Evolutionary conservation across 495 filamentous ascomycete genomes (phyloP), one percentile per base, ranked within the genome.

Genomic region (Neurospora tetraspora): DNA sequence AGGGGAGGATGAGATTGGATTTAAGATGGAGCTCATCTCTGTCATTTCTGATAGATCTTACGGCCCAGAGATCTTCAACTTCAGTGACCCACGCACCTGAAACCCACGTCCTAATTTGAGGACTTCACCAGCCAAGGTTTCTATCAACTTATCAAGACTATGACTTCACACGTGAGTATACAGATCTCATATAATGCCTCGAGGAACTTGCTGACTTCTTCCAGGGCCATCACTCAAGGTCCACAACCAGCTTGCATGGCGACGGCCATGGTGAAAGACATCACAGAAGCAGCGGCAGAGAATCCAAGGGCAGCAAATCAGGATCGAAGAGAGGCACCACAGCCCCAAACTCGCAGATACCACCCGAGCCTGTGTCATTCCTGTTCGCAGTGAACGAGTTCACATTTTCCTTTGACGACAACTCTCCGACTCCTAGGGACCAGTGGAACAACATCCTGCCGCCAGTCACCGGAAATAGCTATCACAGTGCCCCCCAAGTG

Each of bases 361-460:
- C 27, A 11, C 0, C 5, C 14, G 43, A 31, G 6, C 43, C 70
- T 0, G 14, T 39, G 10, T 65, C 65, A 3, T 83, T 83, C 69
- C 74, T 83, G 1, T 83, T 83, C 34, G 71, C 81, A 1, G 77
- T 83, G 23, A 83, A 81, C 68, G 38, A 39, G 10, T 39, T 39
- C 38, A 39, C 38, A 39, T 39, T 39, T 39, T 39, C 38, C 38
- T 39, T 39, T 53, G 68, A 71, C 23, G 70, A 69, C 4, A 18
- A n/a, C 1, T 68, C 36, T 18, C 69, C 36, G 36, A 23, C 53
- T 16, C 27, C 65, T 42, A 42, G 39, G 14, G 39, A 42, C 39
- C 39, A 42, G 39, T 42, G 39, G 39, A 42, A 42, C 39, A 42
- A 42, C 39, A 42, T 42, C 1, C 39, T 42, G 12, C 39, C 39